Evolutionary conservation across 176 grass and related monocot genomes (phyloP).

Genomic region (Alloteropsis semialata): DNA sequence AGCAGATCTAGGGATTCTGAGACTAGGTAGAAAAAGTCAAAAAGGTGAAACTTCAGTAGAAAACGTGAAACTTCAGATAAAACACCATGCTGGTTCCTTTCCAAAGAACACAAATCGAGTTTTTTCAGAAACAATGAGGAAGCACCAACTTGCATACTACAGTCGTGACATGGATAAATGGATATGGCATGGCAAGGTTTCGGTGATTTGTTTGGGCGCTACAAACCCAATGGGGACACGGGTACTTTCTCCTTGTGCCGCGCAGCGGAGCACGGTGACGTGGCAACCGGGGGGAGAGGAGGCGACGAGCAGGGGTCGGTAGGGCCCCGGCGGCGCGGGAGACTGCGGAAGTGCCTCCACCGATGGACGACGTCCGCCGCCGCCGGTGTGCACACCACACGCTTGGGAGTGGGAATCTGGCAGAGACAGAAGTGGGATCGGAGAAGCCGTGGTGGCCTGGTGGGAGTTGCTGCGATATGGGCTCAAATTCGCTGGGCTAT

Average conservation of each 20-base stretch:
- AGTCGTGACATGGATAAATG: not conserved
- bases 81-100: not conserved
- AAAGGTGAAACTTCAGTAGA: not conserved
- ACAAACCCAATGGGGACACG: not conserved
- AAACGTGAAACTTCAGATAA: not conserved
- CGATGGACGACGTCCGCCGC: too few species aligned
- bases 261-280: not conserved
- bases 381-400: too few species aligned
- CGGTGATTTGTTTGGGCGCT: not conserved
- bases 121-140: not conserved
- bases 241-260: slow-evolving; percentile 12
- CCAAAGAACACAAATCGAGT: not conserved
- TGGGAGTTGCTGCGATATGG: too few species aligned
- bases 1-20: not conserved
- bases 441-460: too few species aligned
- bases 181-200: not conserved
- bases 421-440: too few species aligned
- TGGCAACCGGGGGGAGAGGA: not conserved
- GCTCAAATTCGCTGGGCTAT: too few species aligned
- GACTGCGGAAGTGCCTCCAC: too few species aligned
- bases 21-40: too few species aligned
- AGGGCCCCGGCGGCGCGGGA: not conserved
- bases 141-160: not conserved
- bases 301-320: too few species aligned
- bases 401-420: too few species aligned